phyloP scores from a whole-genome alignment of 164 flowering plant species.

The Umbellularia californica region DNA sequence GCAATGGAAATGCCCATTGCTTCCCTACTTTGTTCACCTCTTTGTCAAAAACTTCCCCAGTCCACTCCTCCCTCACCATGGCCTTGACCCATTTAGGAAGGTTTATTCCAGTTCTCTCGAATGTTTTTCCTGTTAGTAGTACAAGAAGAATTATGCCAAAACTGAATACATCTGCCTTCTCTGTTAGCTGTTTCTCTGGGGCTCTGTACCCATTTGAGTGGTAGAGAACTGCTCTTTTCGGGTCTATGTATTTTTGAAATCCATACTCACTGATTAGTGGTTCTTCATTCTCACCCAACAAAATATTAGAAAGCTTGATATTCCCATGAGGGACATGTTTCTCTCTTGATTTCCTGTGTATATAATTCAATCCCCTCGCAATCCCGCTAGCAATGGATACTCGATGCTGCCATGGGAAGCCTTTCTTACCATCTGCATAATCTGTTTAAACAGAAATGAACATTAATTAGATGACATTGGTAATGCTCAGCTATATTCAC shows the following conservation, averaged over 20 bases:
- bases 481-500: neutral
- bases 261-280: conserved; percentile 58
- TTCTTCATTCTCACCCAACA: conserved; percentile 37
- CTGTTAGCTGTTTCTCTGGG: conserved; percentile 42
- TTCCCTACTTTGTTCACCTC: conserved; percentile 32
- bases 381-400: conserved; percentile 51
- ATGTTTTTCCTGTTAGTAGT: conserved; percentile 49
- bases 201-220: conserved; percentile 40
- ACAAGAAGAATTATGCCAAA: conserved; percentile 57
- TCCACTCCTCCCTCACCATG: conserved; percentile 73
- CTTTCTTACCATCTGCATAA: conserved; percentile 36
- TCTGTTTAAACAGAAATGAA: conserved; percentile 26
- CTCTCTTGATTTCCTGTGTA: conserved; percentile 21
- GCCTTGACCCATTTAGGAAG: conserved; percentile 62
- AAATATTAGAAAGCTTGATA: conserved; percentile 56
- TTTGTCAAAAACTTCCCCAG: conserved; percentile 67
- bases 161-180: conserved; percentile 49
- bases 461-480: neutral
- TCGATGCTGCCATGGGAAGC: conserved; percentile 50
- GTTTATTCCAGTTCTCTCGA: conserved; percentile 44
- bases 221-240: conserved; percentile 21
- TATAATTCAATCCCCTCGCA: conserved; percentile 41
- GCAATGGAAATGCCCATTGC: conserved; percentile 47
- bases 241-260: conserved; percentile 32
- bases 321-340: conserved; percentile 51